Base-by-base conservation (phyloP, 441 rosid species). In the Corymbia calophylla region DNA sequence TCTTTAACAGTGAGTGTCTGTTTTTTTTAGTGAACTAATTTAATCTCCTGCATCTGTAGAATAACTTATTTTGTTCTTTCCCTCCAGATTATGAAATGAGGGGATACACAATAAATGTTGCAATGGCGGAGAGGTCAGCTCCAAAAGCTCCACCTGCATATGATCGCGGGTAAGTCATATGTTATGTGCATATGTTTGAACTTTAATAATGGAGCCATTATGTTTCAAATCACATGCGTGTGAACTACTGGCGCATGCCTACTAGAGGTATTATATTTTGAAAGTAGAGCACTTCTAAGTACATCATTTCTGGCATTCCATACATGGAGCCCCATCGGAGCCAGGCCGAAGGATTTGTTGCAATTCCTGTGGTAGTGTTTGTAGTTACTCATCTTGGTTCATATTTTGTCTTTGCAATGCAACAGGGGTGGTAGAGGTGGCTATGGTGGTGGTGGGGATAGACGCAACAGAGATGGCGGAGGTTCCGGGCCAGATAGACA, bases 121-220 rank as follows among this genome's bases (percentile, higher is more conserved):
- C 94, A 27, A 98, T 98, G 99, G 99, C 99, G 49, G 99, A 94
- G 91, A 98, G 96, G 94, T 91, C 99, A 90, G 99, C 99, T 7
- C 98, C 95, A 56, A 95, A 91, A 91, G 91, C 92, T 86, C 82
- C 90, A 32, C 93, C 96, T 86, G 80, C 94, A 54, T 91, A 90
- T 90, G 98, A 94, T 81, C 96, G 96, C 48, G 96, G 98, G 98
- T 96, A 95, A 85, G 62, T 86, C 55, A 44, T 77, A 23, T 44
- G 51, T 44, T 44, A 44, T 77, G 84, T 17, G 27, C 51, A 77
- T 77, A 47, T 23, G 51, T 44, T 77, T 77, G 51, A 23, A 77
- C 18, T 6, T 51, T 77, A 23, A 23, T 77, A 44, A 77, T 77
- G 17, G 27, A 47, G 84, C 51, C 84, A 77, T 77, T 44, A 4